Conservation (phyloP, 495 filamentous ascomycete species). For the Penicillium pulvis region DNA sequence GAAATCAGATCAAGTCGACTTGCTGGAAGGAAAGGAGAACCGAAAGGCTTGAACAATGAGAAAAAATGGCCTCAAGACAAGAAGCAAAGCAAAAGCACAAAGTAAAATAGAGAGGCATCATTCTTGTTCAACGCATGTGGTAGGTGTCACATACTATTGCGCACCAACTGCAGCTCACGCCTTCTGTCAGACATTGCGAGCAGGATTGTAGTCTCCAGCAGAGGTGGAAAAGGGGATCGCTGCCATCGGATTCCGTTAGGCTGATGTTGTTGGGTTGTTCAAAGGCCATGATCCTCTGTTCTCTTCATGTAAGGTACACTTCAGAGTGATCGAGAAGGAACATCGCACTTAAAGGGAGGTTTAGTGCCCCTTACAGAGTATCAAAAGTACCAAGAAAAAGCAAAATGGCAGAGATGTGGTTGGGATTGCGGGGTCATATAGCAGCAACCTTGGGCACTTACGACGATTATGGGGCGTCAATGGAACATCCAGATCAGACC, state of each 20-base stretch:
- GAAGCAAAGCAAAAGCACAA: background rate
- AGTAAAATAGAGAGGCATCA: conserved; percentile 5
- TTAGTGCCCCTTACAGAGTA: conserved; percentile 2
- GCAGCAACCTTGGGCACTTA: background rate
- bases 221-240: conserved; percentile 38
- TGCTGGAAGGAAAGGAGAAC: background rate
- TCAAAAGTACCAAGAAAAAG: conserved; percentile 1
- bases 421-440: conserved; percentile 10
- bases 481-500: background rate
- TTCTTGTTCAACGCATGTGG: background rate
- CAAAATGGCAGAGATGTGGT: background rate
- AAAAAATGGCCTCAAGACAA: background rate
- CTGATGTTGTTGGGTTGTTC: conserved; percentile 9
- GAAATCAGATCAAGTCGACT: background rate
- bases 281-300: conserved; percentile 8
- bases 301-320: conserved; percentile 14
- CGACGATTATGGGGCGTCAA: background rate
- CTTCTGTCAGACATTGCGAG: conserved; percentile 39
- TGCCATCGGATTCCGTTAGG: conserved; percentile 10
- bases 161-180: conserved; percentile 55
- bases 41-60: background rate
- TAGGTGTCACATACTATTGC: conserved; percentile 44
- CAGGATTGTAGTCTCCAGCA: conserved; percentile 54
- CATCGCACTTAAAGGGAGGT: background rate
- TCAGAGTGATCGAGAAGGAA: conserved; percentile 1